These are phyloP conservation scores for Peronospora tabacina DNA, from an alignment of 352 stramenopile species.

Conservation along the genomic window DNA sequence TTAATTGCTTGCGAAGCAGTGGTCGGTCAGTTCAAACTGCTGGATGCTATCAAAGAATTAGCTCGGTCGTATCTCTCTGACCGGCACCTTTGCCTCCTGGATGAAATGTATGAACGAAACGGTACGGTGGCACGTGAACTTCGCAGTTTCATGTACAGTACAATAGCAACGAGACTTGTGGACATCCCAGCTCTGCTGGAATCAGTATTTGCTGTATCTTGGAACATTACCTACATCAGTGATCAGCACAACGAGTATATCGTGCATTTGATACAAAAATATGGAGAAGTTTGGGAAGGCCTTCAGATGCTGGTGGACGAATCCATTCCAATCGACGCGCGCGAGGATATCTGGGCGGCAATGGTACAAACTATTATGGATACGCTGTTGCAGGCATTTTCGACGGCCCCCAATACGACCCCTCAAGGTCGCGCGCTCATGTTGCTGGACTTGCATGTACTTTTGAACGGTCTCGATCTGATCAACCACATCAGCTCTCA, in stretches of 20 bases:
- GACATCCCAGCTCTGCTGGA: slow-evolving; percentile 37
- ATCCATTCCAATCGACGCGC: slow-evolving; percentile 53
- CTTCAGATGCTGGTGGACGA: slow-evolving; percentile 63
- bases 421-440: slow-evolving; percentile 94
- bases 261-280: slow-evolving; percentile 67
- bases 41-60: slow-evolving; percentile 60
- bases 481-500: slow-evolving; percentile 71
- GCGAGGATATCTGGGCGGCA: slow-evolving; percentile 70
- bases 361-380: slow-evolving; percentile 86
- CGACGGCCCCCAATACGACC: slow-evolving; percentile 83
- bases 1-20: slow-evolving; percentile 61
- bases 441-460: slow-evolving; percentile 92
- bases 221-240: slow-evolving; percentile 60
- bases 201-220: slow-evolving; percentile 43
- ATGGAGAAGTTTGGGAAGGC: slow-evolving; percentile 66
- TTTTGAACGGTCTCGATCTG: slow-evolving; percentile 76
- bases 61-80: slow-evolving; percentile 56
- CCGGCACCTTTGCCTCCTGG: slow-evolving; percentile 57
- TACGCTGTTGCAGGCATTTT: slow-evolving; percentile 88
- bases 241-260: slow-evolving; percentile 78
- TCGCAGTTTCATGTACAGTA: slow-evolving; percentile 54
- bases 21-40: slow-evolving; percentile 46
- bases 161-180: slow-evolving; percentile 39
- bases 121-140: slow-evolving; percentile 44
- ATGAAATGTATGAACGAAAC: slow-evolving; percentile 59